These are phyloP conservation scores for Patellifolia procumbens DNA, from an alignment of 179 eudicot genomes.

Conservation along the genomic window DNA sequence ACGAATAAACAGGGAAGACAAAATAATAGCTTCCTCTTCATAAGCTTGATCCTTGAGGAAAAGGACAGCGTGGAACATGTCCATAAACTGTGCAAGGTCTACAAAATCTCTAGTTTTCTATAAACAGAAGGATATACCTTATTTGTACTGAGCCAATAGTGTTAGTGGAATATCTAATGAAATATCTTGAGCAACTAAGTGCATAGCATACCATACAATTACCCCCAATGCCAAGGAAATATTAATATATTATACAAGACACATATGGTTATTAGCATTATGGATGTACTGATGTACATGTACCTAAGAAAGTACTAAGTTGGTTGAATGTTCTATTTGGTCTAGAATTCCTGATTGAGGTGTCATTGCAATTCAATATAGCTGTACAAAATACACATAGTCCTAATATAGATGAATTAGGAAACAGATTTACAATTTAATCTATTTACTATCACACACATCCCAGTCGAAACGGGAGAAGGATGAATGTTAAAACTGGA, in stretches of 20 bases:
- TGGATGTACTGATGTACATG: neutral
- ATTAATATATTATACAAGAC: neutral
- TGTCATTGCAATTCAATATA: no score
- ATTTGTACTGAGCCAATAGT: neutral
- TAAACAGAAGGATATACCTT: neutral
- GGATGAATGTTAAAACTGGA: no score
- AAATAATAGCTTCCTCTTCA: neutral
- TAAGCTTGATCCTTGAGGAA: neutral
- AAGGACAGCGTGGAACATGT: neutral
- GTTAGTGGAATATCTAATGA: neutral
- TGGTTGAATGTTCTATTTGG: neutral
- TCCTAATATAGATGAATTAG: no score
- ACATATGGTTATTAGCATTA: neutral
- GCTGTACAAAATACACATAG: no score
- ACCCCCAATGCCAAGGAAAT: neutral
- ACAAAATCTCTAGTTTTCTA: neutral
- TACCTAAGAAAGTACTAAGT: neutral
- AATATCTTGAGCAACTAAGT: neutral
- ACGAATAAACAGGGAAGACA: neutral
- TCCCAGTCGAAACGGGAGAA: no score
- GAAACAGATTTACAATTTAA: no score
- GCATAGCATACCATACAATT: neutral
- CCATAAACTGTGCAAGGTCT: neutral
- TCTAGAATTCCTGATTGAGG: no score
- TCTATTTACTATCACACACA: no score